phyloP scores from a whole-genome alignment of 208 protist genomes.

The Blastocrithidia nonstop region DNA sequence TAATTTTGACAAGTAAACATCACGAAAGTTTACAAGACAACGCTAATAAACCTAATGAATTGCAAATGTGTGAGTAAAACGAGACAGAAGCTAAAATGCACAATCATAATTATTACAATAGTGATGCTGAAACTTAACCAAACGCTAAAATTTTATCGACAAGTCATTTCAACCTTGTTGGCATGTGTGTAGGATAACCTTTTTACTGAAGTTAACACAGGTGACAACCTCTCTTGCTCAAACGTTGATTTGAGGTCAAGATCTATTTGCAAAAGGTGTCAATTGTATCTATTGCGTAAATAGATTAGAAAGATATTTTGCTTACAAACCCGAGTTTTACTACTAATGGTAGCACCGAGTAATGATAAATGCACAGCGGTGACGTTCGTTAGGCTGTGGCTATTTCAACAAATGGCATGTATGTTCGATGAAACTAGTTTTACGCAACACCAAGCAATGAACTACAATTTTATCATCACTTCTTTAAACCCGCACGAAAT shows the following conservation, averaged over 20 bases:
- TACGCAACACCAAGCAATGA: constrained; percentile 25
- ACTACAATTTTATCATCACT: constrained; percentile 23
- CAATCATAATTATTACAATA: too few relatives aligned
- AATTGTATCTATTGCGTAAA: too few relatives aligned
- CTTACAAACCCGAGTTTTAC: neutral
- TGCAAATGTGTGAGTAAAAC: too few relatives aligned
- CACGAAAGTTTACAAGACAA: too few relatives aligned
- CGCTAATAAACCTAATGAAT: too few relatives aligned
- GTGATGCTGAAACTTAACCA: too few relatives aligned
- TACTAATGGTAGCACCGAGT: neutral
- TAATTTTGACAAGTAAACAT: too few relatives aligned
- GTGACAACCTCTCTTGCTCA: constrained; percentile 36
- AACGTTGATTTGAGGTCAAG: constrained; percentile 56
- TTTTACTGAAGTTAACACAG: constrained; percentile 6
- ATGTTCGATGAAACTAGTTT: constrained; percentile 36
- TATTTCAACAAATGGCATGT: constrained; percentile 27
- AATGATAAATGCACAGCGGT: constrained; percentile 7
- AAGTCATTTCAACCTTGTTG: constrained; percentile 7
- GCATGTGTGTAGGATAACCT: constrained; percentile 2
- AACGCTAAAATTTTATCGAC: too few relatives aligned
- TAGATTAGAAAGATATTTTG: constrained; percentile 2
- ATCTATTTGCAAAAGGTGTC: constrained; percentile 28
- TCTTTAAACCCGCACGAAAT: constrained; percentile 21
- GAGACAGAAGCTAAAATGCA: too few relatives aligned
- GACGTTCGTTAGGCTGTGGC: constrained; percentile 51